Base-by-base conservation (phyloP, 495 filamentous ascomycete genomes). In the Penicillium tannophilum region DNA sequence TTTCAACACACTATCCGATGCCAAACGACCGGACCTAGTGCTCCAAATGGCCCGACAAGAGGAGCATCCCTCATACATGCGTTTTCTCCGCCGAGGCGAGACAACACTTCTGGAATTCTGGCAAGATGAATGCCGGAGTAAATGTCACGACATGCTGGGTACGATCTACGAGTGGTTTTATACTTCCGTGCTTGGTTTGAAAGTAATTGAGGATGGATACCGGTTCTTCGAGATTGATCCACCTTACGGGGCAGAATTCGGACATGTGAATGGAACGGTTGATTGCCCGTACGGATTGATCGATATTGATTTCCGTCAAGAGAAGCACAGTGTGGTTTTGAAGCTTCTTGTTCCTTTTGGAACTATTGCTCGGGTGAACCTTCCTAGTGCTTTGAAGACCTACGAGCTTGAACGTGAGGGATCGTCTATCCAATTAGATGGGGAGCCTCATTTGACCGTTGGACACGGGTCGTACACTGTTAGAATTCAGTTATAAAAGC, bases 121-220 rank as follows among this genome's bases (percentile, higher is more conserved):
- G 63, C 68, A 71, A 24, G 68, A 71, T 58, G 65, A 56, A 46
- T 71, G 68, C 48, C 63, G 68, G 8, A 63, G 59, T 36, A 71
- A 68, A 31, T 71, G 68, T 33, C 68, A 71, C 46, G 68, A 71
- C 47, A 71, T 68, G 68, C 63, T 71, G n/a, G 68, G 68, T 4
- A 71, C 68, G 4, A 68, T 71, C 46, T 71, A 71, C 35, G 68
- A 71, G 33, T 71, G 68, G 68, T 64, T 68, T 24, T 71, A 71
- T 23, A 46, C 57, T 26, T 63, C 63, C 5, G 61, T 68, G n/a
- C 46, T 71, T n/a, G 68, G 65, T 0, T 50, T 71, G 54, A 63
- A 63, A 55, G 59, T 63, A 1, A 54, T 63, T 9, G 55, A 52
- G 1, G 58, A 68, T 58, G 63, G 63, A 11, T 71, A 71, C 48